These are phyloP conservation scores for Papilionanthe hybrid DNA, from an alignment of 116 monocot species.

Conservation along the genomic window DNA sequence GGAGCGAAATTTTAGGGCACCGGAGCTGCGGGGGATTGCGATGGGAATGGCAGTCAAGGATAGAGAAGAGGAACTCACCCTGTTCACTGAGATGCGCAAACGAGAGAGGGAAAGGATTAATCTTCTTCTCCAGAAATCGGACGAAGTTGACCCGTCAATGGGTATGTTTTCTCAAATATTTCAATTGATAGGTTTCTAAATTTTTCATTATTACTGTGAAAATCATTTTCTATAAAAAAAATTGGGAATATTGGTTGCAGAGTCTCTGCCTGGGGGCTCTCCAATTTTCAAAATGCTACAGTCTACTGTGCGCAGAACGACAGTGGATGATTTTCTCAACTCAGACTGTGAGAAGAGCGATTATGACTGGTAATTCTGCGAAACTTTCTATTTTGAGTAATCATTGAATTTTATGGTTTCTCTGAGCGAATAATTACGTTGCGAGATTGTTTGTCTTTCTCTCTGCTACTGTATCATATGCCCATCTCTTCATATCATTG, in stretches of 20 bases:
- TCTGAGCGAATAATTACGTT: not conserved
- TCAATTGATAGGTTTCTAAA: not conserved
- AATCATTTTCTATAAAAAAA: not conserved
- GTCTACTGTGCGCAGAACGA: constrained; percentile 22
- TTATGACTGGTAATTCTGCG: constrained; percentile 40
- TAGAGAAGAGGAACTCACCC: constrained; percentile 65
- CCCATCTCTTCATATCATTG: not conserved
- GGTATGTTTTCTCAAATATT: constrained; percentile 6
- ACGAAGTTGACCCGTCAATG: constrained; percentile 26
- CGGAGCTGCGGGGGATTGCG: constrained; percentile 27
- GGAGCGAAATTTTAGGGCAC: constrained; percentile 38
- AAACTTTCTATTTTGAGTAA: not conserved
- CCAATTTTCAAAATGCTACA: constrained; percentile 46
- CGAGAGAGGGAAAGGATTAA: constrained; percentile 52
- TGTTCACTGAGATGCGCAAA: constrained; percentile 81
- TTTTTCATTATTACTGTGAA: not conserved
- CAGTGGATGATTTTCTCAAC: constrained; percentile 54
- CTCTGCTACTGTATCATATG: not conserved
- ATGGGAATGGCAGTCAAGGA: constrained; percentile 47
- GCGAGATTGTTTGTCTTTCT: not conserved
- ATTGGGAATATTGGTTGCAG: constrained; percentile 17
- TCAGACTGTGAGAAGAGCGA: constrained; percentile 81
- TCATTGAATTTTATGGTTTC: not conserved
- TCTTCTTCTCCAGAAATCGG: constrained; percentile 22
- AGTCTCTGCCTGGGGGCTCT: constrained; percentile 27